Conservation (phyloP, 2,329 filamentous ascomycete species). For the Epichloe coenophiala region DNA sequence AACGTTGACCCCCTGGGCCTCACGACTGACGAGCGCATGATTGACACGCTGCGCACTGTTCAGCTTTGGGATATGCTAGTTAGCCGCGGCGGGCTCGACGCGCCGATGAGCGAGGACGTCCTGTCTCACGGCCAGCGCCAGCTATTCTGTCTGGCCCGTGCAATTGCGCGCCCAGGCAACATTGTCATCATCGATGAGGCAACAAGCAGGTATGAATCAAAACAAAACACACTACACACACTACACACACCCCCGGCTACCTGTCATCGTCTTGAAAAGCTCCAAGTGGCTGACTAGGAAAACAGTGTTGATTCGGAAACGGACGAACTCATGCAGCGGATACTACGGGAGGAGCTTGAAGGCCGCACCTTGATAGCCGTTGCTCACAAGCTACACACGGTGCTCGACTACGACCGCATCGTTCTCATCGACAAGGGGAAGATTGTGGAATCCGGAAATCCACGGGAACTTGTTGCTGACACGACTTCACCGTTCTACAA, state of each 20-base stretch:
- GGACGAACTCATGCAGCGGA: slow-evolving; percentile 19
- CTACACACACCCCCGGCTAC: no score
- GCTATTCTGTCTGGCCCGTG: slow-evolving; percentile 25
- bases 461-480: slow-evolving; percentile 4
- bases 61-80: slow-evolving; percentile 28
- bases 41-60: slow-evolving; percentile 29
- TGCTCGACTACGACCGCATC: slow-evolving; percentile 38
- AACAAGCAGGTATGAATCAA: slow-evolving; percentile 14
- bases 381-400: slow-evolving; percentile 30
- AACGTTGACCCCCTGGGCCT: slow-evolving; percentile 32
- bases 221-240: neutral
- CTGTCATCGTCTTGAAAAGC: neutral
- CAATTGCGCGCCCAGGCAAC: slow-evolving; percentile 20
- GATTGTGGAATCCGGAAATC: slow-evolving; percentile 33
- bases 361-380: slow-evolving; percentile 37
- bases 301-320: slow-evolving; percentile 21
- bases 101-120: slow-evolving; percentile 15
- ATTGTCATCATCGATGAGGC: slow-evolving; percentile 27
- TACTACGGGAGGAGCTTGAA: slow-evolving; percentile 19
- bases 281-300: neutral
- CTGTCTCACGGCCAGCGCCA: slow-evolving; percentile 32
- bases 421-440: slow-evolving; percentile 55
- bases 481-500: slow-evolving; percentile 6
- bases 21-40: slow-evolving; percentile 26
- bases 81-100: slow-evolving; percentile 23